A percentile compares a stretch with the other conserved stretches of the same genome.
phyloP scores from a whole-genome alignment of 768 basidiomycete species.

The Hygrophorus russula region DNA sequence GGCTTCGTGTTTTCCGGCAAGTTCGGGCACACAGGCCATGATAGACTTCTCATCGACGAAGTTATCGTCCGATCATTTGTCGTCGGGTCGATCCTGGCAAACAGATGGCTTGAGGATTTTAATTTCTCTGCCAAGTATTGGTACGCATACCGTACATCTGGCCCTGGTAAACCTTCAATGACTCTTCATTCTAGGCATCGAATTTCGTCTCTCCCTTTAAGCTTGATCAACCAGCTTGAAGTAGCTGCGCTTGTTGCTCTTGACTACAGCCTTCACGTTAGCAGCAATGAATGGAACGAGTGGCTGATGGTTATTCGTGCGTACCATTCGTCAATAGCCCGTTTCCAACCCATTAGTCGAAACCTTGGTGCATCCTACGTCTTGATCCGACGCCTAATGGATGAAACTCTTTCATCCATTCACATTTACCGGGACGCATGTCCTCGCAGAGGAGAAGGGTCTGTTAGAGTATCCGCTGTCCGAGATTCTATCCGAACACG shows the following conservation, averaged over 20 bases:
- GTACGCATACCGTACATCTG: conserved; percentile 20
- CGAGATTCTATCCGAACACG: too few species aligned
- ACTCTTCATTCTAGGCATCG: neutral
- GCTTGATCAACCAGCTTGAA: conserved; percentile 10
- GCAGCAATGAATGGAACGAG: conserved; percentile 9
- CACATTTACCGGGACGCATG: too few species aligned
- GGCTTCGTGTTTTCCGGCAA: neutral
- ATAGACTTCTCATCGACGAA: conserved; percentile 20
- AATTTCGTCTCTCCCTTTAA: conserved; percentile 2
- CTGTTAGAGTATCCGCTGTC: too few species aligned
- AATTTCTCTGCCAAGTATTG: conserved; percentile 41
- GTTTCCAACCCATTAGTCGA: too few species aligned
- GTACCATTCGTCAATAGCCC: neutral
- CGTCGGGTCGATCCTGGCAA: conserved; percentile 44
- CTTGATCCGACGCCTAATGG: too few species aligned
- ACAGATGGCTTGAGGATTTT: conserved; percentile 54
- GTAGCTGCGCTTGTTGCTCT: conserved; percentile 9
- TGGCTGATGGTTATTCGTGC: conserved; percentile 5
- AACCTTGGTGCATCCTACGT: too few species aligned
- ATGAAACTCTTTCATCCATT: too few species aligned
- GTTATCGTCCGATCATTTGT: conserved; percentile 39
- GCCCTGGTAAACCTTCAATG: neutral
- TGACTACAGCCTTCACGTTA: conserved; percentile 11
- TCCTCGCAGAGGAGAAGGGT: too few species aligned
- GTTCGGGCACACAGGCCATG: conserved; percentile 22